These are phyloP conservation scores for Cercophora newfieldiana DNA, from an alignment of 495 filamentous ascomycete species.

Conservation along the genomic window DNA sequence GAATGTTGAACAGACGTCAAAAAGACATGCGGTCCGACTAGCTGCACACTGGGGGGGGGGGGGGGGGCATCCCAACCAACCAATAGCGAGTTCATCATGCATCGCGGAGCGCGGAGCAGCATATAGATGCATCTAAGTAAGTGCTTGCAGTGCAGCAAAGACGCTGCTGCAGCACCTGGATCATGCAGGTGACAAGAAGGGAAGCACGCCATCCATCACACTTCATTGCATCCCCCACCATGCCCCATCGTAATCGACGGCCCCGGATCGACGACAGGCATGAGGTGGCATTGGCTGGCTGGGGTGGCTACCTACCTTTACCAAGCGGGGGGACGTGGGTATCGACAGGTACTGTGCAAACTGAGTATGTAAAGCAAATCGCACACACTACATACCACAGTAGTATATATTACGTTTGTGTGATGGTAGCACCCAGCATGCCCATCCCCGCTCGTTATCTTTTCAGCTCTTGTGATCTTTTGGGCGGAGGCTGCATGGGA, in stretches of 20 bases:
- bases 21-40: background rate
- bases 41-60: too few relatives aligned
- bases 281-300: background rate
- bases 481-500: background rate
- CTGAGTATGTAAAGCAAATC: too few relatives aligned
- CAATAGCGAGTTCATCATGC: background rate
- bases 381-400: too few relatives aligned
- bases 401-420: background rate
- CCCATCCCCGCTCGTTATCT: background rate
- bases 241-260: background rate
- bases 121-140: too few relatives aligned
- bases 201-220: background rate
- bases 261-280: background rate
- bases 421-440: background rate
- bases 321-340: background rate
- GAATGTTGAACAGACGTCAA: background rate
- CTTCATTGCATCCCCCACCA: background rate
- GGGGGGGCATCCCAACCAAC: background rate
- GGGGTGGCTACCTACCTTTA: too few relatives aligned
- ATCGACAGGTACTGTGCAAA: too few relatives aligned
- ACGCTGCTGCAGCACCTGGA: conserved; percentile 2
- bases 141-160: too few relatives aligned
- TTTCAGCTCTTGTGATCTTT: background rate
- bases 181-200: background rate
- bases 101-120: background rate